Conservation (phyloP, 2,329 filamentous ascomycete genomes). For the Beauveria bassiana region DNA sequence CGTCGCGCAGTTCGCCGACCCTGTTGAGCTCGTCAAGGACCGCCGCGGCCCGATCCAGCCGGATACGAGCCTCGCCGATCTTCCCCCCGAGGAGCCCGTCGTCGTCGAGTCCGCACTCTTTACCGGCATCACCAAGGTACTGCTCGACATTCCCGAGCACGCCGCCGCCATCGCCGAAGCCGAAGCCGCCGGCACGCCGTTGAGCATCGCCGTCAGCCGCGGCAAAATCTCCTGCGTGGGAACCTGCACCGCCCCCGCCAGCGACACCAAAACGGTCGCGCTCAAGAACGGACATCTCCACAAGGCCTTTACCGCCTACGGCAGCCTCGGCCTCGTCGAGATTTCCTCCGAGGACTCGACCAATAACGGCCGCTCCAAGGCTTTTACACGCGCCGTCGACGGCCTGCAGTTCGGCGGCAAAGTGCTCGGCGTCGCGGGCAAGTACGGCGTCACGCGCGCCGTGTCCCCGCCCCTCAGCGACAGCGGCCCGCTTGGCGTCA, state of each 20-base stretch:
- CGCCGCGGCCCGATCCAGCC: slow-evolving; percentile 29
- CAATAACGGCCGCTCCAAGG: slow-evolving; percentile 40
- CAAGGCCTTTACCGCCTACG: slow-evolving; percentile 52
- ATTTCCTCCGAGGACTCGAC: slow-evolving; percentile 51
- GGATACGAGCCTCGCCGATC: slow-evolving; percentile 31
- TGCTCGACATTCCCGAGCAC: slow-evolving; percentile 10
- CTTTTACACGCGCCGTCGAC: slow-evolving; percentile 52
- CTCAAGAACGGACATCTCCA: slow-evolving; percentile 55
- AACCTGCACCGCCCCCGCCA: slow-evolving; percentile 34
- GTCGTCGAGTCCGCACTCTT: slow-evolving; percentile 32
- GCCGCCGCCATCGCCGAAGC: slow-evolving; percentile 13
- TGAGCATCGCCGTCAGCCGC: slow-evolving; percentile 43
- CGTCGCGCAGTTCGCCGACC: slow-evolving; percentile 46
- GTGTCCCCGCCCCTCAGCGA: slow-evolving; percentile 45
- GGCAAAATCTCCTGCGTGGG: slow-evolving; percentile 53
- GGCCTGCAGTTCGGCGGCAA: slow-evolving; percentile 48
- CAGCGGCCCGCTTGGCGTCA: slow-evolving; percentile 46
- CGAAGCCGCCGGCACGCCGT: slow-evolving; percentile 16
- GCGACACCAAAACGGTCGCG: slow-evolving; percentile 30
- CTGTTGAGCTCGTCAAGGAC: slow-evolving; percentile 47
- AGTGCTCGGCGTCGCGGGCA: slow-evolving; percentile 44
- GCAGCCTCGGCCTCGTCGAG: slow-evolving; percentile 53
- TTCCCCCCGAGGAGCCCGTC: slow-evolving; percentile 32
- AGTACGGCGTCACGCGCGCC: slow-evolving; percentile 51
- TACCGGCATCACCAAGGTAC: slow-evolving; percentile 33